A percentile compares a stretch with the other conserved stretches of the same genome.
Conservation (phyloP, 2,329 filamentous ascomycete species). For the Paecilomyces fulvus region DNA sequence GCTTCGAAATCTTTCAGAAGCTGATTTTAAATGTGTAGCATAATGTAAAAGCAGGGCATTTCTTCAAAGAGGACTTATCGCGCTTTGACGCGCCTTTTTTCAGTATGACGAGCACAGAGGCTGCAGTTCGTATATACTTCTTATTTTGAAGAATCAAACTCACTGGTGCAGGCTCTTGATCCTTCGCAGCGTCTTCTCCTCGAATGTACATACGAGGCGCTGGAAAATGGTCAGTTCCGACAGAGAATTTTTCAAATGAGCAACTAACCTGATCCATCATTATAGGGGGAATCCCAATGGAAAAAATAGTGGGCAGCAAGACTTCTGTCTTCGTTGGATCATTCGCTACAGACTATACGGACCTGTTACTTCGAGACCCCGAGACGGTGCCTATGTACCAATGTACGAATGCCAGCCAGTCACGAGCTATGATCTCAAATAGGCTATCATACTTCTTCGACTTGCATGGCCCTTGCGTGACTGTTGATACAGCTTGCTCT, state of each 20-base stretch:
- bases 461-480: slow-evolving; percentile 12
- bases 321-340: not conserved
- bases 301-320: not conserved
- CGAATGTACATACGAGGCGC: slow-evolving; percentile 4
- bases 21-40: not conserved
- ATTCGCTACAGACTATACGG: slow-evolving; percentile 11
- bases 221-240: slow-evolving; percentile 1
- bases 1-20: not conserved
- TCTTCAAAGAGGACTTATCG: slow-evolving; percentile 16
- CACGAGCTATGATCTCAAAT: slow-evolving; percentile 11
- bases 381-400: slow-evolving; percentile 11
- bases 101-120: slow-evolving; percentile 7
- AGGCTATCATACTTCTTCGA: slow-evolving; percentile 17
- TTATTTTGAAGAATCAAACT: too few species aligned
- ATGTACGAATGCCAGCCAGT: slow-evolving; percentile 2
- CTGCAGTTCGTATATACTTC: not conserved
- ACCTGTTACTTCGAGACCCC: slow-evolving; percentile 11
- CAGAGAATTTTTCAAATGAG: too few species aligned
- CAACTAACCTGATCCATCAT: too few species aligned
- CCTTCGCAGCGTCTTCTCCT: slow-evolving; percentile 7
- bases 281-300: not conserved
- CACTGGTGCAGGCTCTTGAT: not conserved
- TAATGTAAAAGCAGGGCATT: slow-evolving; percentile 11
- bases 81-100: slow-evolving; percentile 24
- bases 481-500: slow-evolving; percentile 15